Conservation (phyloP, 116 monocot species). For the Posidonia oceanica region DNA sequence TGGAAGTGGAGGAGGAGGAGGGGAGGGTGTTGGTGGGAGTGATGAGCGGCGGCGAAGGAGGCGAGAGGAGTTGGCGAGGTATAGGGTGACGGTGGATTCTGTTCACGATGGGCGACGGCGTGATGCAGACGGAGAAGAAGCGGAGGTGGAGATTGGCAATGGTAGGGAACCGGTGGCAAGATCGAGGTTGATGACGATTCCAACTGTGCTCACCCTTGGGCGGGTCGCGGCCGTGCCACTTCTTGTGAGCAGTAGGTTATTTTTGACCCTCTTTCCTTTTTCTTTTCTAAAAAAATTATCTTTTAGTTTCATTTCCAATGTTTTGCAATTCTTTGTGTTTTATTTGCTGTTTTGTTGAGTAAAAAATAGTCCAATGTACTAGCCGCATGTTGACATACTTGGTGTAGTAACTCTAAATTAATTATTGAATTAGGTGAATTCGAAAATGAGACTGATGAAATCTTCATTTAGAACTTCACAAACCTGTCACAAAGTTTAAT, state of each 20-base stretch:
- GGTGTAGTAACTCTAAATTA: too few species aligned
- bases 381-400: too few species aligned
- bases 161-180: neutral
- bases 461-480: too few species aligned
- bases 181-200: conserved; percentile 34
- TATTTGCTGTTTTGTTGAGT: too few species aligned
- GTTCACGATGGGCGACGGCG: neutral
- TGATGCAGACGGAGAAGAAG: neutral
- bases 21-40: neutral
- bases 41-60: neutral
- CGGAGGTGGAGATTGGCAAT: neutral
- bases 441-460: too few species aligned
- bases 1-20: neutral
- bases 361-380: too few species aligned
- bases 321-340: too few species aligned
- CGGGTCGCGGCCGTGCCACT: conserved; percentile 49
- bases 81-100: neutral
- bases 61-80: neutral
- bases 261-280: neutral
- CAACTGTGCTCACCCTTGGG: conserved; percentile 47
- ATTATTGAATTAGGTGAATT: too few species aligned
- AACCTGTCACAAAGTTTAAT: too few species aligned
- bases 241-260: conserved; percentile 38
- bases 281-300: neutral
- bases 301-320: too few species aligned